Percentiles rank a stretch among this genome's conserved stretches.
Evolutionary conservation across 2,329 filamentous ascomycete genomes (phyloP).

Genomic region (Beauveria australis): DNA sequence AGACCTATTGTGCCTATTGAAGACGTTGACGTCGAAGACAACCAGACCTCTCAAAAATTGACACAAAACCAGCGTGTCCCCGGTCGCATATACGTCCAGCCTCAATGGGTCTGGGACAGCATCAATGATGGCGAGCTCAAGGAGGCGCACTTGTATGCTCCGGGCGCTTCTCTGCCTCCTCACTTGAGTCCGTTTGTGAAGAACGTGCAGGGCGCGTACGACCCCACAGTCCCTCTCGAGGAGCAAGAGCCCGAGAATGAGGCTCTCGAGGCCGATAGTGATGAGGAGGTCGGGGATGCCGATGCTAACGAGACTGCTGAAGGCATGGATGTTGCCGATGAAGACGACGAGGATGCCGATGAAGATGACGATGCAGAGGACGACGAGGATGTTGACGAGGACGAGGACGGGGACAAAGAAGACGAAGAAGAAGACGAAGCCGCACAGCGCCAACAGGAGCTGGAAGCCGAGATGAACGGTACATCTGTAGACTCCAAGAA

Average conservation of each 20-base stretch:
- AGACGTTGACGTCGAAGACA: constrained; percentile 45
- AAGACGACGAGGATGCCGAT: constrained; percentile 37
- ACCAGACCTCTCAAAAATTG: constrained; percentile 53
- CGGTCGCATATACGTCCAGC: constrained; percentile 89
- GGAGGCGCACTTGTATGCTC: constrained; percentile 78
- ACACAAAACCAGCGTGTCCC: constrained; percentile 66
- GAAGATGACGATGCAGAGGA: constrained; percentile 38
- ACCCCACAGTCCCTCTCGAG: constrained; percentile 76
- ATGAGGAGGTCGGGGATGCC: constrained; percentile 38
- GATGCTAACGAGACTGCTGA: constrained; percentile 30
- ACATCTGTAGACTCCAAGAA: constrained; percentile 45
- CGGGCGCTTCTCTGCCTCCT: constrained; percentile 81
- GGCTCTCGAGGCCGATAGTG: constrained; percentile 59
- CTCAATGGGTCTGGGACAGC: constrained; percentile 98
- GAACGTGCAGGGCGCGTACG: constrained; percentile 77
- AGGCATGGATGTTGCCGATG: constrained; percentile 36
- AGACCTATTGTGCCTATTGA: constrained; percentile 62
- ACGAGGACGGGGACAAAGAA: constrained; percentile 26
- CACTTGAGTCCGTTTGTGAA: constrained; percentile 96
- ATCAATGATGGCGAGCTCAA: constrained; percentile 87
- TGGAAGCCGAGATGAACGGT: constrained; percentile 86
- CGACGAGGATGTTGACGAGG: constrained; percentile 31
- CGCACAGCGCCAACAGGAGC: constrained; percentile 73
- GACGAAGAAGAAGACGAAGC: constrained; percentile 51
- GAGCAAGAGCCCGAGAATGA: constrained; percentile 86